Evolutionary conservation across 2,329 filamentous ascomycete species (phyloP).

Genomic region (Sodiomyces alkalinus): DNA sequence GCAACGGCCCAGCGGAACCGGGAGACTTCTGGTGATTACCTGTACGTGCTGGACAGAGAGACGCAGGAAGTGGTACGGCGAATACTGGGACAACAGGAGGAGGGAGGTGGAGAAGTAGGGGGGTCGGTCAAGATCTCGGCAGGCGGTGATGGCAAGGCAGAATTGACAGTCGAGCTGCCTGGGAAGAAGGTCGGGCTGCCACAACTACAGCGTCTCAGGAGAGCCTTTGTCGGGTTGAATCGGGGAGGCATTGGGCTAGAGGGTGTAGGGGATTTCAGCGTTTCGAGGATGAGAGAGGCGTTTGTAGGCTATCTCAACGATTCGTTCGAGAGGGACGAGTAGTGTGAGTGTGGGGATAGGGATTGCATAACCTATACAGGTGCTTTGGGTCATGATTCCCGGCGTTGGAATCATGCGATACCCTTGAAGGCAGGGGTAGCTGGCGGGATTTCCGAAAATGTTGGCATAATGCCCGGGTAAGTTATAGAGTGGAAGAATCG

Average conservation of each 20-base stretch:
- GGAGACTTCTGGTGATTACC: conserved; percentile 56
- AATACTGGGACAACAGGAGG: conserved; percentile 54
- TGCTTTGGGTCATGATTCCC: no score
- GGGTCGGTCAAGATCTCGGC: conserved; percentile 34
- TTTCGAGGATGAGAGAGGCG: conserved; percentile 40
- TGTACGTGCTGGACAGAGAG: conserved; percentile 65
- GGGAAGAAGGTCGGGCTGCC: conserved; percentile 51
- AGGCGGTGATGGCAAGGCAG: no score
- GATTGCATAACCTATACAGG: no score
- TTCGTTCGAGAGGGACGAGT: conserved; percentile 43
- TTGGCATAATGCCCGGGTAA: no score
- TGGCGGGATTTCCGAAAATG: no score
- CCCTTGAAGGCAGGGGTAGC: neutral
- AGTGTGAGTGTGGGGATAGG: no score
- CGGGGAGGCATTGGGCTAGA: conserved; percentile 50
- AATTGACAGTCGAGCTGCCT: conserved; percentile 49
- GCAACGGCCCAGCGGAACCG: conserved; percentile 51
- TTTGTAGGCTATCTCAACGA: conserved; percentile 56
- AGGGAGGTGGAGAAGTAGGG: conserved; percentile 44
- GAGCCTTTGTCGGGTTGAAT: conserved; percentile 66
- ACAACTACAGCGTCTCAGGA: conserved; percentile 60
- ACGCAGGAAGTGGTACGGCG: conserved; percentile 62
- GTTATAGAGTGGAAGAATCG: no score
- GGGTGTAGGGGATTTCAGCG: conserved; percentile 35
- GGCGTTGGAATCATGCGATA: neutral